Evolutionary conservation across 306 rosid species (phyloP), one percentile per base, ranked within the genome.

Genomic region (Cucurbita moschata): DNA sequence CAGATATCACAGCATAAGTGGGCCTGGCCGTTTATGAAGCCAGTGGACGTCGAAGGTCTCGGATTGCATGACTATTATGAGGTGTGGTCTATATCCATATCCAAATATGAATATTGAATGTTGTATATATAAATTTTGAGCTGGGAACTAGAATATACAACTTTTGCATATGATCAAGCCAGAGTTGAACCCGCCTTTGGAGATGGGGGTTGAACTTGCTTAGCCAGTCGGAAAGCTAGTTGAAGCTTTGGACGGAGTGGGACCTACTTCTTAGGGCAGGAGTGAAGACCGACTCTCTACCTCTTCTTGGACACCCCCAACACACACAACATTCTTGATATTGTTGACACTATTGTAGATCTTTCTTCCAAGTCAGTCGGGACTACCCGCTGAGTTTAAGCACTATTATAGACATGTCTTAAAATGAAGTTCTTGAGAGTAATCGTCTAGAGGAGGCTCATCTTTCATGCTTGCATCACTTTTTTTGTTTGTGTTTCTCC

Each of bases 1-100:
- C 89, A 93, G 97, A 83, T 93, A n/a, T 85, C 96, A 15, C 94
- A 91, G 63, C 96, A 90, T 83, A 90, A 88, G 81, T 86, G 87
- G 88, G 92, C 96, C 15, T 87, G 92, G 93, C 97, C 98, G 72
- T 90, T 93, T 87, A 85, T 90, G 97, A 90, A 90, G 78, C 97
- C 97, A 60, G 97, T 93, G 57, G 98, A 90, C 81, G 97, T 93
- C 46, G 90, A 85, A 81, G 97, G 94, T 73, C 97, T 93, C 57
- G 90, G 91, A 61, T 85, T 93, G 77, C 81, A 88, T 55, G 98
- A 93, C 87, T 90, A 93, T 73, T 90, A 81, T 58, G 89, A 88
- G 97, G 98, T 90, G 83, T 80, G 65, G 46, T 46, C 43, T 10
- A 15, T 68, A 19, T 70, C 59, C 40, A 26, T 50, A 15, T 50